Percentiles rank a stretch among this genome's conserved stretches.
These are phyloP conservation scores for Microcyclospora pomicola DNA, from an alignment of 2,329 filamentous ascomycete genomes.

Conservation along the genomic window DNA sequence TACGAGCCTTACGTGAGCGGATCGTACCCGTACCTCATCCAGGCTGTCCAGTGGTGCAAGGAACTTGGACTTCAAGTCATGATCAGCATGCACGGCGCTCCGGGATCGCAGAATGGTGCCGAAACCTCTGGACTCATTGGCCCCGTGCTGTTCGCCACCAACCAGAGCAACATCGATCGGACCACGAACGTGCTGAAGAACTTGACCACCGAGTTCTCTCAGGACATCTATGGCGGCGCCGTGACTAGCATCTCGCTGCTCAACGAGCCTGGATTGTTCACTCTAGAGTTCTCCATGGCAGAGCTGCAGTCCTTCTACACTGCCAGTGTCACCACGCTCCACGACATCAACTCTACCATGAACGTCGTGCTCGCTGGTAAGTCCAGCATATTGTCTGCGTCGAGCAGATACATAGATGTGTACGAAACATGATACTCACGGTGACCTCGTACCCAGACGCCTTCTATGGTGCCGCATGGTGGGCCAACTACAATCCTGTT, in stretches of 20 bases:
- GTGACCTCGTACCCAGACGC: too few species aligned
- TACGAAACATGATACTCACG: too few species aligned
- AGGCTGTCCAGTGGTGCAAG: constrained; percentile 14
- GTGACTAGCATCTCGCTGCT: constrained; percentile 7
- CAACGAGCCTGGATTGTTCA: constrained; percentile 6
- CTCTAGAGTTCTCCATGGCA: not conserved
- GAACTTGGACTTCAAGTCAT: constrained; percentile 13
- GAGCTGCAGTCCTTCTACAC: constrained; percentile 8
- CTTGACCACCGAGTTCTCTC: constrained; percentile 13
- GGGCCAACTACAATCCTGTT: constrained; percentile 10
- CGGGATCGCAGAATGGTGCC: constrained; percentile 13
- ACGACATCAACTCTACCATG: constrained; percentile 7
- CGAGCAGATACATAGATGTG: too few species aligned
- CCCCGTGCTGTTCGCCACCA: constrained; percentile 8
- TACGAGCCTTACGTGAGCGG: constrained; percentile 12
- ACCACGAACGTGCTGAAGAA: constrained; percentile 13
- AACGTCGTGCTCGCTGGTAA: constrained; percentile 11
- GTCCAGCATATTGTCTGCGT: not conserved
- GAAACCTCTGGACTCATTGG: constrained; percentile 11
- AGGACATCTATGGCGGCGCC: constrained; percentile 8
- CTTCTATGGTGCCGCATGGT: constrained; percentile 12
- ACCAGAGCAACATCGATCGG: constrained; percentile 10
- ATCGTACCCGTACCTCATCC: constrained; percentile 9
- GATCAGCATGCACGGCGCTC: constrained; percentile 13
- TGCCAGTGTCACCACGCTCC: constrained; percentile 6